A percentile compares a stretch with the other conserved stretches of the same genome.
phyloP scores from a whole-genome alignment of 1,284 basidiomycete species.

The Leccinum colubrinum region DNA sequence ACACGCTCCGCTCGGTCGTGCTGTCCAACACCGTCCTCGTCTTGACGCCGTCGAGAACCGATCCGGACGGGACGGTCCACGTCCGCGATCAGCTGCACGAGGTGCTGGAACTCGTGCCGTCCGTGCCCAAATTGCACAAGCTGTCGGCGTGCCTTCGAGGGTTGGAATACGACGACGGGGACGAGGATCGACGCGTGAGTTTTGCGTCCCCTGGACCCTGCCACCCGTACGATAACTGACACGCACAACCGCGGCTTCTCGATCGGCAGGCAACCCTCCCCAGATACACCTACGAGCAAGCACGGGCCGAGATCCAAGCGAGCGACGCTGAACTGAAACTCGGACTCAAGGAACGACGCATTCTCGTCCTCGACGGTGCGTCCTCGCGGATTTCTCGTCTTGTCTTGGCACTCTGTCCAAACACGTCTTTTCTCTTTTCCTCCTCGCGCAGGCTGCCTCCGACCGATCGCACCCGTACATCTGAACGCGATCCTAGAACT shows the following conservation, averaged over 20 bases:
- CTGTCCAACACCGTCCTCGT: conserved; percentile 86
- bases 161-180: conserved; percentile 65
- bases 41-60: conserved; percentile 50
- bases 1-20: conserved; percentile 74
- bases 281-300: too few relatives aligned
- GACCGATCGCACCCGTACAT: conserved; percentile 65
- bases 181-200: conserved; percentile 40
- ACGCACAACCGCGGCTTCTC: too few relatives aligned
- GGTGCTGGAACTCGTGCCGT: conserved; percentile 73
- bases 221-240: too few relatives aligned
- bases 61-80: conserved; percentile 42
- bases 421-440: background rate
- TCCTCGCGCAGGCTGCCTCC: conserved; percentile 51
- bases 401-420: background rate
- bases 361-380: conserved; percentile 57
- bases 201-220: conserved; percentile 2
- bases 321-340: too few relatives aligned
- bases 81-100: conserved; percentile 75
- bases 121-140: conserved; percentile 71
- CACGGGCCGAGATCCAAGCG: too few relatives aligned
- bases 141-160: conserved; percentile 62
- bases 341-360: too few relatives aligned
- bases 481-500: conserved; percentile 72
- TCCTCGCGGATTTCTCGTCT: background rate
- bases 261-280: too few relatives aligned